Percentiles rank a stretch among this genome's conserved stretches.
phyloP scores from a whole-genome alignment of 306 rosid species.

The Cucumis sativus region Cucumber_9930_V3 NC_026660.2:23761001-23761500 shows the following conservation, averaged over 20 bases:
- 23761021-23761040: too few species aligned
- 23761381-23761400: background rate
- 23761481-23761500: background rate
- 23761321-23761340: background rate
- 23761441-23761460: background rate
- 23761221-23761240: background rate
- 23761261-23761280: background rate
- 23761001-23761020: too few species aligned
- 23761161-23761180: background rate
- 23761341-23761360: background rate
- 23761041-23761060: too few species aligned
- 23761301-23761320: background rate
- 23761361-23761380: background rate
- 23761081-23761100: too few species aligned
- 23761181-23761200: too few species aligned
- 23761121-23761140: background rate
- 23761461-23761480: background rate
- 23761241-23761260: background rate
- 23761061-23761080: too few species aligned
- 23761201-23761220: background rate
- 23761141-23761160: background rate
- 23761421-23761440: background rate
- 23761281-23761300: background rate
- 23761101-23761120: background rate
- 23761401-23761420: background rate